Evolutionary conservation across 352 stramenopile genomes (phyloP).

Genomic region (Aphanomyces invadans): DNA sequence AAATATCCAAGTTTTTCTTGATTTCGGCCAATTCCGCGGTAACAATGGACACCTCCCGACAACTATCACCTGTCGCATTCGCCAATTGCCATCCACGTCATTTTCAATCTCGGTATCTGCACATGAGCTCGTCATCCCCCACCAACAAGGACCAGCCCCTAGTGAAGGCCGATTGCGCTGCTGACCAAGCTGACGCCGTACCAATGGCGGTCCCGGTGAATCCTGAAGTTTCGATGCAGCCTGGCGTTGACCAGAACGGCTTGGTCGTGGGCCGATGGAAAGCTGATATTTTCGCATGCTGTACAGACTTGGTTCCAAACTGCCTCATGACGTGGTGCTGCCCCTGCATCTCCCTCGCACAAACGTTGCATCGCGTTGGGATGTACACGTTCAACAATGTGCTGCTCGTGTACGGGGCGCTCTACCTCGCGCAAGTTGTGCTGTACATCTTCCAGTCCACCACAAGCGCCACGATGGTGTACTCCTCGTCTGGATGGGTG

Average conservation of each 20-base stretch:
- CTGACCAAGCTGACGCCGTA: constrained; percentile 4
- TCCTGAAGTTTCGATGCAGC: background rate
- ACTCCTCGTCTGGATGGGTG: background rate
- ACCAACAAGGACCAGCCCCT: too few species aligned
- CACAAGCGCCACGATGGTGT: background rate
- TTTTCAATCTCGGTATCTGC: too few species aligned
- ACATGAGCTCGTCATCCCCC: too few species aligned
- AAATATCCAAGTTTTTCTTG: too few species aligned
- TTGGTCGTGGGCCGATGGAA: constrained; percentile 43
- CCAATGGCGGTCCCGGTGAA: constrained; percentile 7
- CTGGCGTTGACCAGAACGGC: constrained; percentile 54
- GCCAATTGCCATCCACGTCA: too few species aligned
- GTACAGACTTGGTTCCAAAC: constrained; percentile 42
- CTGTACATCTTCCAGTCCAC: background rate
- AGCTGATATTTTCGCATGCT: constrained; percentile 37
- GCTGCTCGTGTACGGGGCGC: constrained; percentile 33
- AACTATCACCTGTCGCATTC: too few species aligned
- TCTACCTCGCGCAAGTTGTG: constrained; percentile 20
- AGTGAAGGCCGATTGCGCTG: background rate
- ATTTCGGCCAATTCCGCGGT: too few species aligned
- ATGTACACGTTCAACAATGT: constrained; percentile 39
- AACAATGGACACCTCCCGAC: too few species aligned
- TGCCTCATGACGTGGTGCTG: constrained; percentile 40
- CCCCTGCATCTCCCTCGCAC: constrained; percentile 47
- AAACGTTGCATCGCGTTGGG: constrained; percentile 43